Base-by-base conservation (phyloP, 345 rosid genomes). In the Brassica incana region DNA sequence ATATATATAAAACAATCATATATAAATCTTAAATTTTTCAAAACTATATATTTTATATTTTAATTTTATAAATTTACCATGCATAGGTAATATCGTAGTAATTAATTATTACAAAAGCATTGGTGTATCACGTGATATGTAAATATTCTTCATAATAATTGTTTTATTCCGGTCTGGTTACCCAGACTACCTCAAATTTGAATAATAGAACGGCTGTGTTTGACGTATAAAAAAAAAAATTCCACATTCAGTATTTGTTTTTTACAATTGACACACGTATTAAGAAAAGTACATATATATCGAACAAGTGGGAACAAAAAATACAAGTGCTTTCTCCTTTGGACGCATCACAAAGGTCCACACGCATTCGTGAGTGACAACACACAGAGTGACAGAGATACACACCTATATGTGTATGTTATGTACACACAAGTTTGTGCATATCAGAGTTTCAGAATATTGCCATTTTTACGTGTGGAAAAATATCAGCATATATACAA, bases 301-400 rank as follows among this genome's bases (percentile, higher is more conserved):
- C 8, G 43, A 36, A 36, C 43, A 36, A 36, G 43, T 36, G 43
- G 8, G 8, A 36, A 36, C 6, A 35, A 36, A 36, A 7, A 36
- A 2, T 7, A 36, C 43, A 36, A 36, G 67, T 68, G 59, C 64
- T 35, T 52, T 62, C 32, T 62, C 30, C 59, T 67, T 63, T 67
- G 69, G 74, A 79, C 69, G 75, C 50, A 67, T 36, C 74, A 36
- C 59, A 80, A 74, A 74, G 83, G 83, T 80, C 83, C 83, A 80
- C 83, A 62, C 83, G 79, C 76, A 72, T 52, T 69, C 59, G 75
- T 69, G 83, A 69, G 66, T 20, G 79, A 74, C 75, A 79, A 74
- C 58, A 74, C 75, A 74, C 52, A 45, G 69, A 75, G 72, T 69
- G 72, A 63, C 74, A 75, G 50, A 73, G 68, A 33, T 61, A 23